A percentile compares a stretch with the other conserved stretches of the same genome.
Evolutionary conservation across 2,329 filamentous ascomycete genomes (phyloP).

Genomic region (Elsinoe australis): DNA sequence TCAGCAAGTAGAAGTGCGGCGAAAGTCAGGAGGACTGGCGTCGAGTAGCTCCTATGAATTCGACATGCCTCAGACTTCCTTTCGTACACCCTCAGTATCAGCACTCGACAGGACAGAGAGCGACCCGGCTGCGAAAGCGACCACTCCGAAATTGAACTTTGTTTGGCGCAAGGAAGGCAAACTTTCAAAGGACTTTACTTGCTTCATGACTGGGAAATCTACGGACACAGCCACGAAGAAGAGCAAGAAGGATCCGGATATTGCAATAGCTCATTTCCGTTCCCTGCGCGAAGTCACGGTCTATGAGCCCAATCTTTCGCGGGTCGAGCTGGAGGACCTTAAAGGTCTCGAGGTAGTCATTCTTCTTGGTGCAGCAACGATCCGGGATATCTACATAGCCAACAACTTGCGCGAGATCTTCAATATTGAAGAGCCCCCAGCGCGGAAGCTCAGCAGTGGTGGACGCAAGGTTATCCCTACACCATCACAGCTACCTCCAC

Average conservation of each 20-base stretch:
- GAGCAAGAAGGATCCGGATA: conserved; percentile 85
- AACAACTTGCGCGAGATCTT: conserved; percentile 65
- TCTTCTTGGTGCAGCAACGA: conserved; percentile 51
- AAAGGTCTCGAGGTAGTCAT: conserved; percentile 87
- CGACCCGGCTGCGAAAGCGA: conserved; percentile 47
- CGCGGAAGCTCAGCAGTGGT: conserved; percentile 19
- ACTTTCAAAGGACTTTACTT: conserved; percentile 79
- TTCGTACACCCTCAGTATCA: conserved; percentile 70
- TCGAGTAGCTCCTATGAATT: conserved; percentile 81
- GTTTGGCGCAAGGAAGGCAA: conserved; percentile 85
- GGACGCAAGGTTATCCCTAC: conserved; percentile 27
- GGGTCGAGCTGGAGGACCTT: conserved; percentile 86
- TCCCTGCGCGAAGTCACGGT: conserved; percentile 70
- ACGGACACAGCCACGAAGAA: conserved; percentile 58
- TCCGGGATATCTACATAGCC: conserved; percentile 53
- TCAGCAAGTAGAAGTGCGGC: conserved; percentile 64
- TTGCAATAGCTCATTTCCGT: conserved; percentile 83
- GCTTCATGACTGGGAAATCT: conserved; percentile 73
- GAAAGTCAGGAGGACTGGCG: conserved; percentile 70
- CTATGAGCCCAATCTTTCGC: conserved; percentile 84
- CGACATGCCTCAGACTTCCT: conserved; percentile 78
- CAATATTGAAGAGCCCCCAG: conserved; percentile 53
- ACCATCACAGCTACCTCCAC: conserved; percentile 21
- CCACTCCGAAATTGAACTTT: conserved; percentile 68
- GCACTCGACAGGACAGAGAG: conserved; percentile 65